Evolutionary conservation across 805 yeast species (phyloP), one percentile per base, ranked within the genome.

Genomic region (Maudiozyma bulderi): DNA sequence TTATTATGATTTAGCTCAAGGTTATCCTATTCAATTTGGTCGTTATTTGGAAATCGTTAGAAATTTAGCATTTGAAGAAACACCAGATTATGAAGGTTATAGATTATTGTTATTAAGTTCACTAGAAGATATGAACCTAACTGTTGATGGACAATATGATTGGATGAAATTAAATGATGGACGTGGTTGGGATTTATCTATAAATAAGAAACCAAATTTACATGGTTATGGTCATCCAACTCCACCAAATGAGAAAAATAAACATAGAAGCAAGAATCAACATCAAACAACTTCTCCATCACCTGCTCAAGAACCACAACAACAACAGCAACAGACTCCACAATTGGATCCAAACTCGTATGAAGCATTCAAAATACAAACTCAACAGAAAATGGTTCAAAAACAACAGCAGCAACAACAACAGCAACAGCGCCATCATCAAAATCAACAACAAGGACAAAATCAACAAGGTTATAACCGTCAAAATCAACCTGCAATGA

Each of bases 161-260:
- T 93, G 99, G 99, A 87, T 89, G 96, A 86, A 84, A 60, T 74
- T 93, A 57, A 93, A 93, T 65, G 87, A 86, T 49, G 98, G 98
- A 52, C 82, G 83, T 66, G 98, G 98, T 47, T 91, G 96, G 96
- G 98, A 93, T 69, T 78, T 86, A 32, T 73, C 85, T 15, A 80
- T 84, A 54, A 89, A 89, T 69, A 89, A 88, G 66, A 90, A 90
- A 68, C 95, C 96, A 48, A 90, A 90, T 62, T 71, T 90, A 54
- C 97, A 90, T 67, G 98, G 98, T 41, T 90, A 90, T 66, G 97
- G 97, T 35, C 93, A 89, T 66, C 96, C 96, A 53, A 85, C 82
- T 58, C 96, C 96, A 50, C 83, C 83, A 46, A 78, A 75, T 47
- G 79, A 76, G 40, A 71, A 66, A 39, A 59, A 57, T 40, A 60